Evolutionary conservation across 305 asterid genomes (phyloP), one percentile per base, ranked within the genome.

Genomic region (Solanum chacoense): DNA sequence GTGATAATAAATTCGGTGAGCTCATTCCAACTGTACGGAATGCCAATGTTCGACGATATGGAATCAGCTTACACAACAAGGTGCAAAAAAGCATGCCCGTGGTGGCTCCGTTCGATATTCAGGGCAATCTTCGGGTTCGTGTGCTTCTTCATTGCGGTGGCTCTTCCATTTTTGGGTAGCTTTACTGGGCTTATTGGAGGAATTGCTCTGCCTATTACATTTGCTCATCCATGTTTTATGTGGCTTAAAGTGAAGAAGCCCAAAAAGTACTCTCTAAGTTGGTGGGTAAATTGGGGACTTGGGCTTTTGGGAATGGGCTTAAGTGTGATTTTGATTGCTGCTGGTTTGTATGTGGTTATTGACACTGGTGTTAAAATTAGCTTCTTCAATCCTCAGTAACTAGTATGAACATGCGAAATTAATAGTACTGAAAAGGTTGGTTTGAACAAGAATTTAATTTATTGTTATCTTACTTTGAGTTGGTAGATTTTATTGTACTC

Each of bases 161-260:
- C 99, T 0, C 79, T 95, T 34, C 99, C 99, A 2, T 96, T 96
- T 91, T 38, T 96, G 89, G 85, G 94, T 0, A 96, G 98, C 91
- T 79, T 96, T 38, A 95, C 98, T 22, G 98, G 98, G 3, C 87
- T 95, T 7, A 85, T 96, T 0, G 99, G 99, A 34, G 98, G 98
- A 7, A 90, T 95, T 34, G 89, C 99, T 0, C 28, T 95, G 67
- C 98, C 99, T 5, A 95, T 95, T 50, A 95, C 99, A 0, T 89
- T 96, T 87, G 95, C 95, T 9, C 95, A 93, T 90, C 99, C 98
- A 1, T 96, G 98, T 67, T 95, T 95, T 91, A 96, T 96, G 99
- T 96, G 99, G 99, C 92, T 96, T 26, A 95, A 94, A 89, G 91
- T 94, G 85, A 95, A 92, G 92, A 96, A 94, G 88, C 98, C 98